Conservation (phyloP, 441 rosid species). For the Viola pubescens region DNA sequence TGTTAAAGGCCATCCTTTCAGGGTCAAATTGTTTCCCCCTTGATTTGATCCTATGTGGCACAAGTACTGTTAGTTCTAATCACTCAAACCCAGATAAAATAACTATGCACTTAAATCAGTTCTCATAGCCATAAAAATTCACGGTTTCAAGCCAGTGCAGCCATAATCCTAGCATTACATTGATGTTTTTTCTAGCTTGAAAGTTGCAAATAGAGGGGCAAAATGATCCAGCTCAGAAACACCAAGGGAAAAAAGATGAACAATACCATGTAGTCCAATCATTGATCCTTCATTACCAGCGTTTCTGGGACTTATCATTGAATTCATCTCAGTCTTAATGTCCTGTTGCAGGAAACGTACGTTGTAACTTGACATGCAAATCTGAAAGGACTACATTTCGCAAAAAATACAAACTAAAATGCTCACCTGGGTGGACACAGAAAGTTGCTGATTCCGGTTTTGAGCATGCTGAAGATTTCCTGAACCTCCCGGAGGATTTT, state of each 20-base stretch:
- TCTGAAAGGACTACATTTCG: background rate
- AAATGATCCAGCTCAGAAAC: background rate
- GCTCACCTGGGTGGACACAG: slow-evolving; percentile 51
- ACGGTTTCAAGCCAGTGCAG: too few relatives aligned
- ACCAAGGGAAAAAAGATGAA: background rate
- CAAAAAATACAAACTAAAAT: slow-evolving; percentile 6
- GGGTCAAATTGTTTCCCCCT: slow-evolving; percentile 68
- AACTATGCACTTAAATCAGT: too few relatives aligned
- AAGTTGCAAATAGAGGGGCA: too few relatives aligned
- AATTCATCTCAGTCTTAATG: slow-evolving; percentile 68
- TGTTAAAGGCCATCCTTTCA: slow-evolving; percentile 96
- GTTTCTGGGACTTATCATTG: slow-evolving; percentile 62
- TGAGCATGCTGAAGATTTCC: slow-evolving; percentile 65
- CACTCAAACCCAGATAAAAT: background rate
- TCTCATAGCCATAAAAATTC: too few relatives aligned
- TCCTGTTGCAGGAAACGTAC: slow-evolving; percentile 39
- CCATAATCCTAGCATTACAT: too few relatives aligned
- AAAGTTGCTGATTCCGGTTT: slow-evolving; percentile 61
- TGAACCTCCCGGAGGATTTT: slow-evolving; percentile 43
- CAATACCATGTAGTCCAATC: slow-evolving; percentile 65
- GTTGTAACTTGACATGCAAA: background rate
- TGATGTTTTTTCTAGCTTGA: too few relatives aligned
- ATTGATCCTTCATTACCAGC: slow-evolving; percentile 69
- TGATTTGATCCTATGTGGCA: slow-evolving; percentile 61
- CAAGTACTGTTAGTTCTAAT: slow-evolving; percentile 3